Evolutionary conservation across 2,329 filamentous ascomycete genomes (phyloP).

Genomic region (Sporothrix pseudoabietina): DNA sequence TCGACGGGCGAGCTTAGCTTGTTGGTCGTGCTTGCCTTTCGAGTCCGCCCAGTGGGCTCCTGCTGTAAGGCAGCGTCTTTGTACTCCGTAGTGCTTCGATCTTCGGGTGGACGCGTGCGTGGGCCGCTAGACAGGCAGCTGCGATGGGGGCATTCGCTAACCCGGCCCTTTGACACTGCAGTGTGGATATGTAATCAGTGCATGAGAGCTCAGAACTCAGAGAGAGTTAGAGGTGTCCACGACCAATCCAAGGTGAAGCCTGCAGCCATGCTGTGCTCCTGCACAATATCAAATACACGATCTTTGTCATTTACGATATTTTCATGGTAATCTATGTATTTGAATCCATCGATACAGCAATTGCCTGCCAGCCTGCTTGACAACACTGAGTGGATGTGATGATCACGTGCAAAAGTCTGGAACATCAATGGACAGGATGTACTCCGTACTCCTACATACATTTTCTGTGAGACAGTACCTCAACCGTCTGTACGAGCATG

Average conservation of each 20-base stretch:
- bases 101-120: neutral
- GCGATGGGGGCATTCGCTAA: neutral
- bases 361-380: neutral
- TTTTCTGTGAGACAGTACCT: neutral
- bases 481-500: neutral
- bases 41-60: neutral
- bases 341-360: too few species aligned
- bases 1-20: neutral
- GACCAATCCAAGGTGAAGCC: neutral
- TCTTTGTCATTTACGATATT: neutral
- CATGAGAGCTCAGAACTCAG: neutral
- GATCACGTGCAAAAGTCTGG: neutral
- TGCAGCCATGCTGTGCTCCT: neutral
- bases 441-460: neutral
- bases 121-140: slow-evolving; percentile 14
- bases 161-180: neutral
- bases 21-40: neutral
- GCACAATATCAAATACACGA: neutral
- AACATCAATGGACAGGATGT: neutral
- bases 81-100: neutral
- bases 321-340: neutral
- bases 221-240: neutral
- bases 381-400: neutral
- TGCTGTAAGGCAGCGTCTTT: neutral
- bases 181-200: slow-evolving; percentile 10